These are phyloP conservation scores for Butyriboletus appendiculatus DNA, from an alignment of 1,284 basidiomycete species.

Conservation along the genomic window DNA sequence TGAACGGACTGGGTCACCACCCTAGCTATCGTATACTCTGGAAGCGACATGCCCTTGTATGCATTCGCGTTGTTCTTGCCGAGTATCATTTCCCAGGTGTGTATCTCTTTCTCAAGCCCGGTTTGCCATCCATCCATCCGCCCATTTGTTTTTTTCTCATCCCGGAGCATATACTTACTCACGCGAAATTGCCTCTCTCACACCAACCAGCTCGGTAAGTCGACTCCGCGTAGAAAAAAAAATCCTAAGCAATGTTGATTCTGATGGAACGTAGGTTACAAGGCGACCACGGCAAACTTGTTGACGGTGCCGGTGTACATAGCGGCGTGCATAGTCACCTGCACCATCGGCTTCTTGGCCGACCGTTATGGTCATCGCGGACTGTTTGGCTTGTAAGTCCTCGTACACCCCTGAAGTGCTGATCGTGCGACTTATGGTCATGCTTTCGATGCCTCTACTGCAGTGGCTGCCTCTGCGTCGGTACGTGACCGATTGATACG, in stretches of 20 bases:
- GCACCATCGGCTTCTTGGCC: slow-evolving; percentile 60
- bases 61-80: slow-evolving; percentile 75
- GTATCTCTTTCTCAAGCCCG: slow-evolving; percentile 7
- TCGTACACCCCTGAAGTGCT: not conserved
- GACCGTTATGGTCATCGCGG: slow-evolving; percentile 62
- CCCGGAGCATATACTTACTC: not conserved
- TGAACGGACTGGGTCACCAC: not conserved
- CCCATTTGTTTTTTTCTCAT: not conserved
- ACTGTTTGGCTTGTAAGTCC: slow-evolving; percentile 59
- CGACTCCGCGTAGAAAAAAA: slow-evolving; percentile 10
- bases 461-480: slow-evolving; percentile 40
- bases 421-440: not conserved
- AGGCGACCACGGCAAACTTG: slow-evolving; percentile 72
- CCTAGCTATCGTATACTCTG: slow-evolving; percentile 57
- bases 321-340: slow-evolving; percentile 65
- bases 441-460: not conserved
- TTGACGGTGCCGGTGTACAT: slow-evolving; percentile 70
- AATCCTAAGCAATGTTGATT: slow-evolving; percentile 3
- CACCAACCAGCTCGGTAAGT: slow-evolving; percentile 46
- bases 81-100: slow-evolving; percentile 65
- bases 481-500: slow-evolving; percentile 28
- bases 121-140: too few relatives aligned
- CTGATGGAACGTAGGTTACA: slow-evolving; percentile 47
- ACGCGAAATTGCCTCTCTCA: not conserved
- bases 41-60: slow-evolving; percentile 65